Conservation (phyloP, 352 stramenopile species). For the Pythium myriotylum region DNA sequence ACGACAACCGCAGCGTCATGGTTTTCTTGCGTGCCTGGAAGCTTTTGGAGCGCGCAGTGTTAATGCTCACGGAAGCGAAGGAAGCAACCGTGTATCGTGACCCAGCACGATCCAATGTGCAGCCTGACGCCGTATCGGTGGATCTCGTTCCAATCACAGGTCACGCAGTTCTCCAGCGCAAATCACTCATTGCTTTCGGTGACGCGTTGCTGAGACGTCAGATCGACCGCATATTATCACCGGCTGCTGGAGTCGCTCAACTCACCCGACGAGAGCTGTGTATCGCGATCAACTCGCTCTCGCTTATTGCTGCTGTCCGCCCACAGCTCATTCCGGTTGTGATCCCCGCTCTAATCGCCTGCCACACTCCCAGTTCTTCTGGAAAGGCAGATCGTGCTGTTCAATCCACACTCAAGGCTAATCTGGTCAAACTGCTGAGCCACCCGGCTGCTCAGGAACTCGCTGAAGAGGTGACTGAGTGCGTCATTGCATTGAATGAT, state of each 20-base stretch:
- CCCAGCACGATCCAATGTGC: constrained; percentile 71
- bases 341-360: constrained; percentile 48
- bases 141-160: constrained; percentile 40
- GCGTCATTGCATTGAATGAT: constrained; percentile 67
- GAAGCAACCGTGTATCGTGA: constrained; percentile 71
- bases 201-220: constrained; percentile 43
- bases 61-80: constrained; percentile 57
- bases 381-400: constrained; percentile 42
- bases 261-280: constrained; percentile 57
- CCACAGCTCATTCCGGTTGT: constrained; percentile 61
- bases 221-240: constrained; percentile 37
- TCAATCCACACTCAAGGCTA: constrained; percentile 65
- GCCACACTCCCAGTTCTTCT: constrained; percentile 30
- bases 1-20: constrained; percentile 52
- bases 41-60: constrained; percentile 49
- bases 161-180: constrained; percentile 36
- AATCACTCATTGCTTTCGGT: constrained; percentile 45
- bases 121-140: constrained; percentile 66
- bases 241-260: constrained; percentile 8
- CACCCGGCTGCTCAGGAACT: constrained; percentile 59
- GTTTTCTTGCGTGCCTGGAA: constrained; percentile 71
- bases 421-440: constrained; percentile 72
- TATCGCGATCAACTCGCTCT: constrained; percentile 70
- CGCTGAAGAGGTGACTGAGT: constrained; percentile 73
- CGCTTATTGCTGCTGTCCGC: constrained; percentile 58